phyloP scores from a whole-genome alignment of 2,329 filamentous ascomycete species.

The Thielaviopsis ethacetica region DNA sequence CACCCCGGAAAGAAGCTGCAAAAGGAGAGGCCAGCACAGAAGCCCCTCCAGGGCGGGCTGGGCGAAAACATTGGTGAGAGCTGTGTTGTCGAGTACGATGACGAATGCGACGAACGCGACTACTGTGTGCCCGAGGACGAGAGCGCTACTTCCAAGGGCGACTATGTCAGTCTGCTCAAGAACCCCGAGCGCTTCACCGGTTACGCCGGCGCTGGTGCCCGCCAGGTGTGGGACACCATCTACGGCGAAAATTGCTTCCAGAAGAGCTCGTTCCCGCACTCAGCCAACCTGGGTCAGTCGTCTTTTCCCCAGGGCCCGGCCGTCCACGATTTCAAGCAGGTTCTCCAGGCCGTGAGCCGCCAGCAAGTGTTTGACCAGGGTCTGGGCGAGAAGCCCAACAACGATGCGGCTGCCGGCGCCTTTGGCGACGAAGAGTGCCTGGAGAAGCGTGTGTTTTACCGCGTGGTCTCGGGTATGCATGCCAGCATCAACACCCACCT shows the following conservation, averaged over 20 bases:
- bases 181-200: conserved; percentile 56
- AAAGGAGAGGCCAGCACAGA: conserved; percentile 44
- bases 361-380: conserved; percentile 44
- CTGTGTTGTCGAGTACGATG: conserved; percentile 93
- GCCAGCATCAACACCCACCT: conserved; percentile 92
- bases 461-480: conserved; percentile 93
- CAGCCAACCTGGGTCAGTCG: conserved; percentile 35
- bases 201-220: conserved; percentile 68
- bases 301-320: conserved; percentile 29
- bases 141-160: conserved; percentile 68
- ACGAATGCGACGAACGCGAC: conserved; percentile 90
- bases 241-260: conserved; percentile 96
- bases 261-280: conserved; percentile 44
- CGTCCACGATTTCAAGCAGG: conserved; percentile 42
- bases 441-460: conserved; percentile 97
- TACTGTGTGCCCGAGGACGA: conserved; percentile 96
- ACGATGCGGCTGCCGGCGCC: conserved; percentile 45
- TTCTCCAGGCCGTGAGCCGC: conserved; percentile 41
- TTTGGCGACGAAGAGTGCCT: conserved; percentile 83
- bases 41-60: conserved; percentile 65
- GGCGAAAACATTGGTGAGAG: conserved; percentile 84
- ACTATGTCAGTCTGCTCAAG: conserved; percentile 33
- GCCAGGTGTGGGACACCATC: conserved; percentile 90
- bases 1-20: conserved; percentile 69
- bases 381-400: conserved; percentile 29